phyloP scores from a whole-genome alignment of 1,139 yeast genomes.

The Yueomyces sp. region DNA sequence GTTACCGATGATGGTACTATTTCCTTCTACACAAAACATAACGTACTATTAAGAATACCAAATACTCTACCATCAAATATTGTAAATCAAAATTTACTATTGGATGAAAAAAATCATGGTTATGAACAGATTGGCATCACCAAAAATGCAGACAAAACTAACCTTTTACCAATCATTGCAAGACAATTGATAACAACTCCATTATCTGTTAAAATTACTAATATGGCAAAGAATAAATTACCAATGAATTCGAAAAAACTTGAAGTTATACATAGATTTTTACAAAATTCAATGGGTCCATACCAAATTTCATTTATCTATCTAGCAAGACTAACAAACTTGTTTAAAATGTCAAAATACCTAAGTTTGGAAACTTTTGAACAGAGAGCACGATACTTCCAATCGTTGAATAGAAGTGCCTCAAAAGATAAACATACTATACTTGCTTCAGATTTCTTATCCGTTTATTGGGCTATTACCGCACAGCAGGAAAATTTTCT shows the following conservation, averaged over 20 bases:
- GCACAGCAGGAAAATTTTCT: constrained; percentile 18
- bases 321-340: constrained; percentile 24
- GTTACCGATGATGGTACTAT: constrained; percentile 46
- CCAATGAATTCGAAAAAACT: constrained; percentile 30
- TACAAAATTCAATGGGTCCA: constrained; percentile 39
- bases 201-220: constrained; percentile 16
- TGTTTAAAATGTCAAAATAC: constrained; percentile 23
- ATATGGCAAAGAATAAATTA: constrained; percentile 25
- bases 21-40: constrained; percentile 33
- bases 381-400: background rate
- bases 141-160: constrained; percentile 17
- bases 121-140: constrained; percentile 20
- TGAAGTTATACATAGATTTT: constrained; percentile 39
- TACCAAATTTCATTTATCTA: constrained; percentile 39
- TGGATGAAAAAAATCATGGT: constrained; percentile 19
- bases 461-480: constrained; percentile 18
- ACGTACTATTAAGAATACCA: constrained; percentile 44
- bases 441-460: constrained; percentile 12
- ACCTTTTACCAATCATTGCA: constrained; percentile 15
- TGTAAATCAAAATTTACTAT: constrained; percentile 6
- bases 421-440: constrained; percentile 1
- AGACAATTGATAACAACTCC: constrained; percentile 20
- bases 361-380: constrained; percentile 1
- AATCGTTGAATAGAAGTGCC: background rate
- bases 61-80: constrained; percentile 10